Base-by-base conservation (phyloP, 805 yeast species). In the Tetrapisispora arboricola region DNA sequence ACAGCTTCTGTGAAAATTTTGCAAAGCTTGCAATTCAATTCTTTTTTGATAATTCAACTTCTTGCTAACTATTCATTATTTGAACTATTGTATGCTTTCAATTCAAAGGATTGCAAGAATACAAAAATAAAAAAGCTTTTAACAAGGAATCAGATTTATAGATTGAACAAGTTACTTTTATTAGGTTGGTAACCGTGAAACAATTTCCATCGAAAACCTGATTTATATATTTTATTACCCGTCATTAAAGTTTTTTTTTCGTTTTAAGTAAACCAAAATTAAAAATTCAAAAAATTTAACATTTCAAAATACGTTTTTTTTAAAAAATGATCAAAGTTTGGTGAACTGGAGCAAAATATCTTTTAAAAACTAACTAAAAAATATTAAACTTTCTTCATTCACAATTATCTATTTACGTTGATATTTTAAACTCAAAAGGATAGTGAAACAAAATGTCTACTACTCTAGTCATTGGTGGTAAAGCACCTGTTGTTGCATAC, bases 401-500 rank as follows among this genome's bases (percentile, higher is more conserved):
- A n/a, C n/a, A n/a, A n/a, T n/a, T n/a, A n/a, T n/a, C n/a, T n/a
- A n/a, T n/a, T n/a, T n/a, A n/a, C n/a, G n/a, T n/a, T n/a, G n/a
- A n/a, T n/a, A n/a, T n/a, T n/a, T n/a, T n/a, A n/a, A n/a, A n/a
- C n/a, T n/a, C n/a, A n/a, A n/a, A n/a, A n/a, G n/a, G n/a, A n/a
- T n/a, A n/a, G n/a, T n/a, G n/a, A n/a, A n/a, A n/a, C 6, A 20
- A 28, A n/a, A 64, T 75, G 57, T 65, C 68, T 30, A 42, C 49
- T 44, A 55, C 61, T 36, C 68, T 88, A 46, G 71, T 78, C 43
- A 65, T 88, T 49, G 95, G 95, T 44, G 86, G 84, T 42, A 88
- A 86, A 69, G 94, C 95, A 5, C 84, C 84, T 16, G 71, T 74
- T 38, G 80, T 84, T 43, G 92, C 90, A 22, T 90, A 85, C 60